Evolutionary conservation across 306 rosid genomes (phyloP).

Genomic region (Calophaca sinica): DNA sequence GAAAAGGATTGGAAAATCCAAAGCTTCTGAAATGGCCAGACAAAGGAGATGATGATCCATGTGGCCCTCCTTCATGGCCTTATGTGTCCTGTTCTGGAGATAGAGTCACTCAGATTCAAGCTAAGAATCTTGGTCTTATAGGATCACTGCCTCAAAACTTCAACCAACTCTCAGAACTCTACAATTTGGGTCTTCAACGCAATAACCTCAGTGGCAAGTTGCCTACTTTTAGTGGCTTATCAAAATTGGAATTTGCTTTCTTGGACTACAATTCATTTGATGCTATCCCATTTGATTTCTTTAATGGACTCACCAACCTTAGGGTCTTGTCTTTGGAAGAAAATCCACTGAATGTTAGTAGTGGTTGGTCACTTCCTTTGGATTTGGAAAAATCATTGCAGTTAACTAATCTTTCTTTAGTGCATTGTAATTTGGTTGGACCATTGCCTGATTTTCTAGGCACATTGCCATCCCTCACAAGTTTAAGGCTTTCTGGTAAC

Average conservation of each 20-base stretch:
- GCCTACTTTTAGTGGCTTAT: conserved; percentile 74
- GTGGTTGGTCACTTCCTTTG: conserved; percentile 75
- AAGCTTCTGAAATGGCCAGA: conserved; percentile 80
- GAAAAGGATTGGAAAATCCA: conserved; percentile 71
- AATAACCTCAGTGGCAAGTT: conserved; percentile 70
- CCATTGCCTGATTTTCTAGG: conserved; percentile 73
- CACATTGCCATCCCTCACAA: conserved; percentile 63
- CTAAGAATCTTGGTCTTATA: conserved; percentile 66
- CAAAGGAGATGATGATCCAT: conserved; percentile 68
- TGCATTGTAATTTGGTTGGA: conserved; percentile 70
- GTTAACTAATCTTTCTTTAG: conserved; percentile 68
- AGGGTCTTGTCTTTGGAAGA: conserved; percentile 73
- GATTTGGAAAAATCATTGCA: conserved; percentile 69
- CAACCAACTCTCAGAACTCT: conserved; percentile 74
- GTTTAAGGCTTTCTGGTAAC: conserved; percentile 69
- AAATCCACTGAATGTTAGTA: conserved; percentile 63
- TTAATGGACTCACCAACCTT: conserved; percentile 61
- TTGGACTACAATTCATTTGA: conserved; percentile 75
- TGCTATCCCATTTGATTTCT: conserved; percentile 76
- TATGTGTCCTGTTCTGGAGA: conserved; percentile 66
- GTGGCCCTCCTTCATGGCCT: conserved; percentile 83
- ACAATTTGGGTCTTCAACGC: conserved; percentile 79
- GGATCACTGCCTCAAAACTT: conserved; percentile 76
- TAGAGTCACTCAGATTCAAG: conserved; percentile 82
- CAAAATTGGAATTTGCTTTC: conserved; percentile 77